Evolutionary conservation across 1,284 basidiomycete species (phyloP).

Genomic region (Serendipita sp.): DNA sequence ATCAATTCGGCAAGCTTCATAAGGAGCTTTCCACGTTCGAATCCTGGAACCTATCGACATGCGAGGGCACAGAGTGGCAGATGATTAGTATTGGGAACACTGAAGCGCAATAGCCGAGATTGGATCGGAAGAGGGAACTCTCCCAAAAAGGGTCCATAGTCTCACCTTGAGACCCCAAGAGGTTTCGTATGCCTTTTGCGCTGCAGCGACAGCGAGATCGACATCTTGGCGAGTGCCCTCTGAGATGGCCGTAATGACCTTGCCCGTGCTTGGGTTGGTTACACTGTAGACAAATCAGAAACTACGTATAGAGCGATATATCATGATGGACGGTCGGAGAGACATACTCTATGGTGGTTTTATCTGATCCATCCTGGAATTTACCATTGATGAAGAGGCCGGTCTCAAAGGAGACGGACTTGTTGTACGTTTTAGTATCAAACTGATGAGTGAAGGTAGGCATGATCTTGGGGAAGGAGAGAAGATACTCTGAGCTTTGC

Average conservation of each 20-base stretch:
- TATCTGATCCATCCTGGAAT: conserved; percentile 56
- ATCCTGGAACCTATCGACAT: conserved; percentile 30
- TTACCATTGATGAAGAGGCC: conserved; percentile 77
- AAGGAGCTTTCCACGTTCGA: conserved; percentile 47
- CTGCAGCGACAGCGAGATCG: conserved; percentile 61
- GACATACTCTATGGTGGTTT: conserved; percentile 53
- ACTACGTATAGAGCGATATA: conserved; percentile 2
- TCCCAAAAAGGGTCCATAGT: conserved; percentile 1
- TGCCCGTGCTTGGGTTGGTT: conserved; percentile 67
- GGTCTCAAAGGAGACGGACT: conserved; percentile 50
- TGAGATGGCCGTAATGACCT: conserved; percentile 51
- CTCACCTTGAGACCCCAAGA: conserved; percentile 51
- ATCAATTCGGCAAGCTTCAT: conserved; percentile 63
- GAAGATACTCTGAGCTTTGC: too few relatives aligned
- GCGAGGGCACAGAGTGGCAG: conserved; percentile 14
- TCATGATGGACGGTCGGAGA: too few relatives aligned
- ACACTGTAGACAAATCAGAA: conserved; percentile 31
- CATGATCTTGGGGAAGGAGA: not conserved
- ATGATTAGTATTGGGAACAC: not conserved
- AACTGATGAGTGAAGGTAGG: conserved; percentile 37
- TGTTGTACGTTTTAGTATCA: conserved; percentile 53
- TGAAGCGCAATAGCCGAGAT: not conserved
- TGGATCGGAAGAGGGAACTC: not conserved
- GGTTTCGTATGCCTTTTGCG: conserved; percentile 62
- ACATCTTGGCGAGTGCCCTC: conserved; percentile 60